A percentile compares a stretch with the other conserved stretches of the same genome.
phyloP scores from a whole-genome alignment of 2,329 filamentous ascomycete genomes.

The Talaromyces verruculosus region DNA sequence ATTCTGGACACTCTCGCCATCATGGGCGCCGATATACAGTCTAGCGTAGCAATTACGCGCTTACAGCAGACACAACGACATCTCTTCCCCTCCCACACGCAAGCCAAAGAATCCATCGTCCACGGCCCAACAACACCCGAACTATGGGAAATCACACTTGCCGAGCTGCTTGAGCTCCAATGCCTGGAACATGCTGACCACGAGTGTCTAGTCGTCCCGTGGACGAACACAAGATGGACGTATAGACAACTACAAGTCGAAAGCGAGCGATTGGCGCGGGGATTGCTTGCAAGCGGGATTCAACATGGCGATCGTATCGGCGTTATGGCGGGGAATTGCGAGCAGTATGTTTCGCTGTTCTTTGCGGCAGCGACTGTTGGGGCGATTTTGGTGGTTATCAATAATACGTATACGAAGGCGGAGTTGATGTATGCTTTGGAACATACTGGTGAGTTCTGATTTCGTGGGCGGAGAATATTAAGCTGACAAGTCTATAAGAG shows the following conservation, averaged over 20 bases:
- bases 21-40: slow-evolving; percentile 17
- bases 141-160: slow-evolving; percentile 69
- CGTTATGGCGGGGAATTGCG: slow-evolving; percentile 68
- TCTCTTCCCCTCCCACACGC: slow-evolving; percentile 31
- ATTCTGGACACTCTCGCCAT: not conserved
- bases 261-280: slow-evolving; percentile 62
- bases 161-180: slow-evolving; percentile 71
- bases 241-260: slow-evolving; percentile 65
- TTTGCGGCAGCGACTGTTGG: slow-evolving; percentile 68
- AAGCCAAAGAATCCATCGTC: slow-evolving; percentile 55
- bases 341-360: slow-evolving; percentile 65
- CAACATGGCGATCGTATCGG: slow-evolving; percentile 68
- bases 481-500: slow-evolving; percentile 43
- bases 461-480: too few species aligned
- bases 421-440: slow-evolving; percentile 70
- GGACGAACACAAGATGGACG: slow-evolving; percentile 73
- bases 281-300: slow-evolving; percentile 66
- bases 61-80: slow-evolving; percentile 28
- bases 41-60: slow-evolving; percentile 23
- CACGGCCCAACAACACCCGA: slow-evolving; percentile 68
- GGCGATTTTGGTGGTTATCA: slow-evolving; percentile 71
- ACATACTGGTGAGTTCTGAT: slow-evolving; percentile 59
- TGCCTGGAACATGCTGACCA: slow-evolving; percentile 63
- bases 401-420: slow-evolving; percentile 76
- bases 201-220: slow-evolving; percentile 71